Percentiles rank a stretch among this genome's conserved stretches.
These are phyloP conservation scores for Pezicula rhizophila DNA, from an alignment of 2,329 filamentous ascomycete species.

Conservation along the genomic window DNA sequence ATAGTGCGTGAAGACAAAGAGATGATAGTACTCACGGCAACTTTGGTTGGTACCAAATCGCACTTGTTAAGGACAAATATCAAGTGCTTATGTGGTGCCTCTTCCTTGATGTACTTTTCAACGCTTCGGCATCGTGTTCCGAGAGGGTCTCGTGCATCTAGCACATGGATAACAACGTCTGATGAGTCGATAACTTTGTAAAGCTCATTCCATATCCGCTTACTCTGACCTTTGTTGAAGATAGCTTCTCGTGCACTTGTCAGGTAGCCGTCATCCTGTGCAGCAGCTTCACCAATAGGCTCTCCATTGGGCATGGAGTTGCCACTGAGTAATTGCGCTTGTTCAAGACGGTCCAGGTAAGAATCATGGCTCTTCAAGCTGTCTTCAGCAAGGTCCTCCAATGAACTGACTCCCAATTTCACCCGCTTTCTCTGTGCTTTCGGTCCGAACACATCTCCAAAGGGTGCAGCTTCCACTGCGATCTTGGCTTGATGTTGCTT, in stretches of 20 bases:
- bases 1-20: conserved; percentile 9
- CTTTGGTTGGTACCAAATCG: conserved; percentile 84
- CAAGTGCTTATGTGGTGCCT: conserved; percentile 94
- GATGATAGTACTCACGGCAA: conserved; percentile 73
- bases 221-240: conserved; percentile 91
- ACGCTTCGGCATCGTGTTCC: conserved; percentile 86
- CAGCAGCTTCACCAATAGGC: conserved; percentile 34
- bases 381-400: conserved; percentile 75
- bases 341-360: conserved; percentile 75
- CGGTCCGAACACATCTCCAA: conserved; percentile 83
- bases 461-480: conserved; percentile 80
- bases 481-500: conserved; percentile 95
- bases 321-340: conserved; percentile 71
- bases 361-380: conserved; percentile 74
- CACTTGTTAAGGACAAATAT: conserved; percentile 87
- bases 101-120: conserved; percentile 88
- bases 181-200: conserved; percentile 94
- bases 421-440: conserved; percentile 91
- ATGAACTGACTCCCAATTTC: conserved; percentile 76
- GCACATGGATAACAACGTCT: conserved; percentile 91
- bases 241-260: conserved; percentile 74
- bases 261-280: conserved; percentile 38
- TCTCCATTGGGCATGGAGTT: conserved; percentile 51
- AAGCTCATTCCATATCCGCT: conserved; percentile 95
- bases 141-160: conserved; percentile 83